Evolutionary conservation across 2,329 filamentous ascomycete species (phyloP).

Genomic region (Cladophialophora chaetospira): DNA sequence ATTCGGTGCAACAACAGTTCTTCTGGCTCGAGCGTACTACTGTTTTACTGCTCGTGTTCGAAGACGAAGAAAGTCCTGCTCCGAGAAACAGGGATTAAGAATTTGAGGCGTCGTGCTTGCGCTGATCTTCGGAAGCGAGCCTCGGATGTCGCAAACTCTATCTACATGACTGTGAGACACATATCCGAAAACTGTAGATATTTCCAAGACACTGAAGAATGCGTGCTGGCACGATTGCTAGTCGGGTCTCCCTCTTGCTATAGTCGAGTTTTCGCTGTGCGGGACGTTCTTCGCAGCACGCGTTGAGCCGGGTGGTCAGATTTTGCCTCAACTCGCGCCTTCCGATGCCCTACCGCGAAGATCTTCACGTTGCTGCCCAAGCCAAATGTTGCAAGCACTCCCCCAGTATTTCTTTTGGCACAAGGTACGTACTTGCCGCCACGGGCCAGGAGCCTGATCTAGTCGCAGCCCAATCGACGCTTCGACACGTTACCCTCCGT

Average conservation of each 20-base stretch:
- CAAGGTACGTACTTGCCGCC: background rate
- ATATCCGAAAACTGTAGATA: background rate
- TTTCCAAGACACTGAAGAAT: too few species aligned
- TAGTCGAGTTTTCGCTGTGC: too few species aligned
- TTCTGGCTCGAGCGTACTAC: background rate
- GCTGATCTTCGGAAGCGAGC: background rate
- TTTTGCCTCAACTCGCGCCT: too few species aligned
- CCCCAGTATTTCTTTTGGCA: background rate
- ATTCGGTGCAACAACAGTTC: background rate
- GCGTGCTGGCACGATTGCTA: too few species aligned
- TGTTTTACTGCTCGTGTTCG: background rate
- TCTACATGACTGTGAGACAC: background rate
- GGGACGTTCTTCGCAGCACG: conserved; percentile 3
- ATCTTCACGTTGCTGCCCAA: conserved; percentile 7
- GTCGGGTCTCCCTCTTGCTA: too few species aligned
- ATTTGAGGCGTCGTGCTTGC: background rate
- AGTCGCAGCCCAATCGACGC: conserved; percentile 1
- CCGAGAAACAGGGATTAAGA: background rate
- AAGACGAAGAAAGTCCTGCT: background rate
- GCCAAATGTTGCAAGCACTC: background rate
- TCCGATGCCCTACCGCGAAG: background rate
- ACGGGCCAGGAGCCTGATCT: background rate
- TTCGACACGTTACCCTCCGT: background rate
- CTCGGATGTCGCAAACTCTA: conserved; percentile 1
- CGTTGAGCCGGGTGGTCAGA: too few species aligned